Evolutionary conservation across 306 rosid genomes (phyloP).

Genomic region (Lablab purpureus): DNA sequence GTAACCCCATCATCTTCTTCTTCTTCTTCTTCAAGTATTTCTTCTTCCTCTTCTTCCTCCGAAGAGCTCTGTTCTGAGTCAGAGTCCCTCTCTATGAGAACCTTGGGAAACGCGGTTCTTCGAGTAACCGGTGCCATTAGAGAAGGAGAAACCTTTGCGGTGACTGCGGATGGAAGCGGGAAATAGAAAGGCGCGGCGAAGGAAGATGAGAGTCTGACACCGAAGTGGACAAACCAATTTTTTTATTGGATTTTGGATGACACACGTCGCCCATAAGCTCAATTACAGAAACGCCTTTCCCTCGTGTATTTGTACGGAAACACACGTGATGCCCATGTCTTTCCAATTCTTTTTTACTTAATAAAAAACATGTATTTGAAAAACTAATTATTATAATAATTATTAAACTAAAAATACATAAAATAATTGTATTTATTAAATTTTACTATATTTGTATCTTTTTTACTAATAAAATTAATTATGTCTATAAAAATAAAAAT

Average conservation of each 20-base stretch:
- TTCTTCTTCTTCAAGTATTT: conserved; percentile 30
- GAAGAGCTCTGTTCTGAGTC: conserved; percentile 85
- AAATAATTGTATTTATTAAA: too few relatives aligned
- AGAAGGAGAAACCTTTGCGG: neutral
- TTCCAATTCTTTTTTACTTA: too few relatives aligned
- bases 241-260: neutral
- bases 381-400: too few relatives aligned
- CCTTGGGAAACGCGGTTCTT: conserved; percentile 68
- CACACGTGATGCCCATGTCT: too few relatives aligned
- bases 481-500: too few relatives aligned
- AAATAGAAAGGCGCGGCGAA: conserved; percentile 2
- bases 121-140: conserved; percentile 75
- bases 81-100: conserved; percentile 70
- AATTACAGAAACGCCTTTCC: neutral
- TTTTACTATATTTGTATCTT: too few relatives aligned
- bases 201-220: neutral
- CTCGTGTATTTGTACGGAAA: too few relatives aligned
- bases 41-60: conserved; percentile 52
- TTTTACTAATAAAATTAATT: too few relatives aligned
- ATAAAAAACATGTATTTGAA: too few relatives aligned
- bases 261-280: neutral
- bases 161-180: conserved; percentile 29
- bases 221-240: neutral
- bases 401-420: too few relatives aligned
- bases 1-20: conserved; percentile 43